Percentiles rank a stretch among this genome's conserved stretches.
Conservation (phyloP, 352 stramenopile genomes). For the Pythium monospermum region DNA sequence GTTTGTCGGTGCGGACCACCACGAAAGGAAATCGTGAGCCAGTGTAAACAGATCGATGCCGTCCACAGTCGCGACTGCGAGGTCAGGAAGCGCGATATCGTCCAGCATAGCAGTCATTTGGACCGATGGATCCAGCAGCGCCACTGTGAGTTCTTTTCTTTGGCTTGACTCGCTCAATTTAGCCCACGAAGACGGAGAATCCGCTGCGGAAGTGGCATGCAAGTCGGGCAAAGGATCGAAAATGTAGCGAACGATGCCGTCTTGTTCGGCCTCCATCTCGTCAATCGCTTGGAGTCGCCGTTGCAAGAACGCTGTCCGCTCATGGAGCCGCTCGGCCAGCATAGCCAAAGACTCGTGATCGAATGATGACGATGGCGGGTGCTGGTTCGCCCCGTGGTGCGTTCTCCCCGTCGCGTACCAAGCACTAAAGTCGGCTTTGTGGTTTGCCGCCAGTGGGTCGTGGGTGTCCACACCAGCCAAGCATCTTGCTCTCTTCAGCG, state of each 20-base stretch:
- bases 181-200: slow-evolving; percentile 32
- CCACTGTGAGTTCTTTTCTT: slow-evolving; percentile 47
- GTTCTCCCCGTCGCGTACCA: slow-evolving; percentile 44
- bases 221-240: slow-evolving; percentile 30
- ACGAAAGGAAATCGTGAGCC: slow-evolving; percentile 44
- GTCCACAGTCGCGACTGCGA: slow-evolving; percentile 31
- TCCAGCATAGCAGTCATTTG: slow-evolving; percentile 54
- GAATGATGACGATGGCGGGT: neutral
- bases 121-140: slow-evolving; percentile 47
- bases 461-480: too few relatives aligned
- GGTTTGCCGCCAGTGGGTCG: too few relatives aligned
- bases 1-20: slow-evolving; percentile 47
- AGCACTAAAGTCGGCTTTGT: slow-evolving; percentile 28
- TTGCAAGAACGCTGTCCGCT: slow-evolving; percentile 14
- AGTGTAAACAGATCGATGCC: slow-evolving; percentile 43
- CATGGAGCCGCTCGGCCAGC: slow-evolving; percentile 1
- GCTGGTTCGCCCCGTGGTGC: neutral
- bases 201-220: neutral
- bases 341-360: neutral
- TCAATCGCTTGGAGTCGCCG: slow-evolving; percentile 1
- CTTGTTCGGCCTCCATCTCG: neutral
- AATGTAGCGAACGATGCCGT: slow-evolving; percentile 24
- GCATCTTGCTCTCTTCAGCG: slow-evolving; percentile 29
- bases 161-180: slow-evolving; percentile 29
- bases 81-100: slow-evolving; percentile 52